Base-by-base conservation (phyloP, 257 asterid genomes). In the Salvia hispanica region DNA sequence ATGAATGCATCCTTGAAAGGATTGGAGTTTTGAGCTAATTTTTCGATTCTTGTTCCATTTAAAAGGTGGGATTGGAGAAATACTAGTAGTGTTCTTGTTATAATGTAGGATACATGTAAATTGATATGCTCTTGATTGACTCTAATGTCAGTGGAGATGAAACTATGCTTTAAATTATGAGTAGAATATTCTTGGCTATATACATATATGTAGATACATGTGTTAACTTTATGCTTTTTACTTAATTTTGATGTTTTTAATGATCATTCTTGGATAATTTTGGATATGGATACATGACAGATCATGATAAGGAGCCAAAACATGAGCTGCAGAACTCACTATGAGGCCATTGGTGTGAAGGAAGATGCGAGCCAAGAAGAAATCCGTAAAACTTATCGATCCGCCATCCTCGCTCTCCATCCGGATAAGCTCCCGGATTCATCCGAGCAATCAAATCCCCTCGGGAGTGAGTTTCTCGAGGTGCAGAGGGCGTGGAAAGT, bases 331-430 rank as follows among this genome's bases (percentile, higher is more conserved):
- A 85, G 73, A 59, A 82, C 90, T 47, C 79, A 78, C 75, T 88
- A 88, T 46, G 87, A 82, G 73, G 67, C 71, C 10, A 80, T 88
- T 2, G 88, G 80, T 13, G 85, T 85, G 76, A 80, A 67, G 55
- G 95, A 85, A 77, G 90, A 85, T 47, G 84, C 95, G 15, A 82
- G 76, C 73, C 80, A 71, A 6, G 88, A 88, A 47, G 82, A 85
- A 67, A 82, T 88, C 50, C 90, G 88, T 54, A 66, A 79, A 75
- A 62, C 31, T 12, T 66, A 66, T 21, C 81, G 95, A 10, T 58
- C 88, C 15, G 72, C 73, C 63, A 42, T 67, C 25, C 64, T 67
- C 72, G 53, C 58, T 53, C 42, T 42, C 43, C 72, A 67, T 54
- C 72, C 63, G n/a, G 72, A 67, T 54, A 67, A 67, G n/a, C 55